phyloP scores from a whole-genome alignment of 768 basidiomycete genomes.

The Leccinellum albellum region DNA sequence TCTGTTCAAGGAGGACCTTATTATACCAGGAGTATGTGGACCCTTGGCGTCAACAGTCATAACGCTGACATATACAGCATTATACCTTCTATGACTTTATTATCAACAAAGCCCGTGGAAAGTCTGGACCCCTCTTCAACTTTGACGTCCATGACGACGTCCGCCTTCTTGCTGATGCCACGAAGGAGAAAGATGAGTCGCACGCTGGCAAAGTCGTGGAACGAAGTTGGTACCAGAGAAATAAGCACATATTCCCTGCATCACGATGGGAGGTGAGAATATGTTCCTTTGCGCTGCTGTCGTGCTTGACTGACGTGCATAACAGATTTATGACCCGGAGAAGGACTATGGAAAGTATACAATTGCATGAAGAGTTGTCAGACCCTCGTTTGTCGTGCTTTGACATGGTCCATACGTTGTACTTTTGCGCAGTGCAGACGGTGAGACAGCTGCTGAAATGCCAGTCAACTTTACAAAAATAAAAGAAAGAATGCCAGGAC shows the following conservation, averaged over 20 bases:
- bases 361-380: conserved; percentile 43
- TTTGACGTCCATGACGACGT: conserved; percentile 99
- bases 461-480: not conserved
- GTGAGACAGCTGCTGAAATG: not conserved
- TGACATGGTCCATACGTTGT: not conserved
- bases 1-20: conserved; percentile 81
- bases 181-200: conserved; percentile 95
- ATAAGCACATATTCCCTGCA: conserved; percentile 97
- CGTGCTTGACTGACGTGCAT: not conserved
- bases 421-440: not conserved
- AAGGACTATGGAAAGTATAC: conserved; percentile 93
- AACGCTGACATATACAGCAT: conserved; percentile 52
- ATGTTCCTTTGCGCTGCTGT: not conserved
- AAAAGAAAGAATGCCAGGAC: conserved; percentile 52
- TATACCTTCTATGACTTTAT: conserved; percentile 99
- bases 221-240: conserved; percentile 90
- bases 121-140: conserved; percentile 96
- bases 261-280: conserved; percentile 84
- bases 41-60: not conserved
- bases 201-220: conserved; percentile 99
- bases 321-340: conserved; percentile 87
- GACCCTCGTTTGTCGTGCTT: not conserved
- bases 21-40: conserved; percentile 84
- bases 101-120: conserved; percentile 95
- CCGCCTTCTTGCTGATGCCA: conserved; percentile 88